phyloP scores from a whole-genome alignment of 2,329 filamentous ascomycete species.

The Hypoxylon sp. region DNA sequence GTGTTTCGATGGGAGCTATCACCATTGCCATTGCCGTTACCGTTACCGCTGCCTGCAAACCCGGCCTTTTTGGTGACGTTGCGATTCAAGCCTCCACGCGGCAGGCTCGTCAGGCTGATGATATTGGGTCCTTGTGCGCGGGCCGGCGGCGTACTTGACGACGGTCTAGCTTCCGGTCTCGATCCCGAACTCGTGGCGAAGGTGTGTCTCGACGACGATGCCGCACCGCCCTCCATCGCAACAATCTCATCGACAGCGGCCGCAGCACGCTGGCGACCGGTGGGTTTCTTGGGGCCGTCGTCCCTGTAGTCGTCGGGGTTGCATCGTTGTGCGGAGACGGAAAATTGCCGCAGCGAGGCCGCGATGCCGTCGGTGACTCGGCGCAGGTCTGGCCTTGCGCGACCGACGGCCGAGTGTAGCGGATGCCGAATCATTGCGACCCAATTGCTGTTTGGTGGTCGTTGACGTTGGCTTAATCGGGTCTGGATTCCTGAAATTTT shows the following conservation, averaged over 20 bases:
- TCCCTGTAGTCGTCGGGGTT: constrained; percentile 23
- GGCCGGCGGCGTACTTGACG: not conserved
- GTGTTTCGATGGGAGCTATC: not conserved
- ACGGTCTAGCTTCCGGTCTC: not conserved
- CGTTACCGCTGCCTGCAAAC: not conserved
- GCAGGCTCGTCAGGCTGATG: constrained; percentile 59
- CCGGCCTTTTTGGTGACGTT: too few species aligned
- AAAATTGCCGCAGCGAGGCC: constrained; percentile 53
- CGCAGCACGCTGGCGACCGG: constrained; percentile 45
- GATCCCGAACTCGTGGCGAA: constrained; percentile 3
- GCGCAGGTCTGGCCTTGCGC: constrained; percentile 49
- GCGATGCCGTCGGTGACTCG: constrained; percentile 53
- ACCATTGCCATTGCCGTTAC: not conserved
- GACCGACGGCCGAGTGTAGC: constrained; percentile 48
- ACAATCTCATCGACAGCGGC: constrained; percentile 50
- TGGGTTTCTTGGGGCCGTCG: constrained; percentile 11
- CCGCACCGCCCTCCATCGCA: constrained; percentile 26
- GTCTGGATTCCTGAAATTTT: constrained; percentile 30
- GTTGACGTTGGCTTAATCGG: constrained; percentile 22
- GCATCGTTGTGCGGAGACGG: constrained; percentile 49
- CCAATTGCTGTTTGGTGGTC: constrained; percentile 38
- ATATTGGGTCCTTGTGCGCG: constrained; percentile 51
- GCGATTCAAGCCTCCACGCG: constrained; percentile 48
- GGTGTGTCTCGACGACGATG: not conserved
- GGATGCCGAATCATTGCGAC: constrained; percentile 54